Percentiles rank a stretch among this genome's conserved stretches.
These are phyloP conservation scores for Bacterosira constricta DNA, from an alignment of 108 stramenopile species.

Conservation along the genomic window DNA sequence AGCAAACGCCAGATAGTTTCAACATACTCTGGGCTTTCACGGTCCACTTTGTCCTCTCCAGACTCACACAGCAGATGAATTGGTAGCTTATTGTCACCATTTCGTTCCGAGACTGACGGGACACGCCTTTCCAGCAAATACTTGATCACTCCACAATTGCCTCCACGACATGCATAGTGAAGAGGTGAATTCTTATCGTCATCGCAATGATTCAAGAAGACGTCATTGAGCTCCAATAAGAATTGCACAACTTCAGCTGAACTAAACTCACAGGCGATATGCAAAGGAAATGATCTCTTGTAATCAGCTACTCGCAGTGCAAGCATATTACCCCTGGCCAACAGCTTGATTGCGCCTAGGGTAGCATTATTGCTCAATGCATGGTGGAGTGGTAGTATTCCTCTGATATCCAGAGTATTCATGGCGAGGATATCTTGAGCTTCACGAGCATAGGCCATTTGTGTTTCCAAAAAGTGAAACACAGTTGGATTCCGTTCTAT, in stretches of 20 bases:
- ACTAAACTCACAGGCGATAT: constrained; percentile 15
- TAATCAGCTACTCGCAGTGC: not conserved
- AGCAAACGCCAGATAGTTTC: constrained; percentile 9
- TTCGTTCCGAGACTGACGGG: not conserved
- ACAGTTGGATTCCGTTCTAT: too few relatives aligned
- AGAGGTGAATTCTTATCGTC: not conserved
- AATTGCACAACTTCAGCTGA: not conserved
- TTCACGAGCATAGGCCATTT: constrained; percentile 2
- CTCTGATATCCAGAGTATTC: not conserved
- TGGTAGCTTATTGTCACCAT: not conserved
- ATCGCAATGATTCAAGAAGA: not conserved
- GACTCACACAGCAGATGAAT: constrained; percentile 3
- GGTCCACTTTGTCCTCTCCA: not conserved
- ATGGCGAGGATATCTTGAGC: not conserved
- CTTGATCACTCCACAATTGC: not conserved
- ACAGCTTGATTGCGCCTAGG: not conserved
- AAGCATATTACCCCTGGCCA: not conserved
- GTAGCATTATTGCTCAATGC: constrained; percentile 7
- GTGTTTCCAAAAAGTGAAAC: not conserved
- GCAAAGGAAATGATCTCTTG: not conserved
- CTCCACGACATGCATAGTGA: constrained; percentile 11
- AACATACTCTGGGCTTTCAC: constrained; percentile 1
- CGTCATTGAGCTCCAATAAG: not conserved
- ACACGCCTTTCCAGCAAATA: not conserved
- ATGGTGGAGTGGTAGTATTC: constrained; percentile 14